These are phyloP conservation scores for Phalaenopsis aphrodite DNA, from an alignment of 106 monocot genomes.

Conservation along the genomic window DNA sequence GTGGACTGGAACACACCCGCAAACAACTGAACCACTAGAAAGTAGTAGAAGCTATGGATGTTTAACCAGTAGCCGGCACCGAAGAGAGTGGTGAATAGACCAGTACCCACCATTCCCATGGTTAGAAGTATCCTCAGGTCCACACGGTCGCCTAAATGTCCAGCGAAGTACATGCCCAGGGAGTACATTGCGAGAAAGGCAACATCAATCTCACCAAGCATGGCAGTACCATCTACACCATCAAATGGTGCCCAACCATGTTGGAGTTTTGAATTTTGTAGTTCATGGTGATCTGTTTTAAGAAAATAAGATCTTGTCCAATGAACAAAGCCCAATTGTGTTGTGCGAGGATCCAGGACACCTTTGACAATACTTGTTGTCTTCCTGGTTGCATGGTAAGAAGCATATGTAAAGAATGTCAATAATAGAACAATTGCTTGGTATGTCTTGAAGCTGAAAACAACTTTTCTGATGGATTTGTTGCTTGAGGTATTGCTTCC, in stretches of 20 bases:
- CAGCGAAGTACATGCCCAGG: constrained; percentile 88
- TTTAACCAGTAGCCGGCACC: constrained; percentile 84
- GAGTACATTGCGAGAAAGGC: constrained; percentile 79
- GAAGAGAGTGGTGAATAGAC: constrained; percentile 71
- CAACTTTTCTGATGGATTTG: constrained; percentile 40
- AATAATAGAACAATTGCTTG: constrained; percentile 57
- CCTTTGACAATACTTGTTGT: constrained; percentile 34
- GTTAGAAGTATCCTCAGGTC: constrained; percentile 67
- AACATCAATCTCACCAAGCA: constrained; percentile 85
- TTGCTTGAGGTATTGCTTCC: not conserved
- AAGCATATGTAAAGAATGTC: constrained; percentile 75
- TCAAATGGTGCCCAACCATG: constrained; percentile 87
- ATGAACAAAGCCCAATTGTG: constrained; percentile 17
- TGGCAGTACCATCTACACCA: constrained; percentile 39
- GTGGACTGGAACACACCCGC: constrained; percentile 81
- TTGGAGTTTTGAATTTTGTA: constrained; percentile 4
- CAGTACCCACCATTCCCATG: constrained; percentile 77
- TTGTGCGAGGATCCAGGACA: constrained; percentile 50
- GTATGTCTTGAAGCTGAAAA: constrained; percentile 43
- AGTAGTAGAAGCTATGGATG: constrained; percentile 78
- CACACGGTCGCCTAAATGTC: constrained; percentile 83
- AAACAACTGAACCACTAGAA: constrained; percentile 63
- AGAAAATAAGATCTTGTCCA: constrained; percentile 25
- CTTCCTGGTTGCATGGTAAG: constrained; percentile 79
- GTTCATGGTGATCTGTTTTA: not conserved